These are phyloP conservation scores for Geranium rotundifolium DNA, from an alignment of 345 rosid genomes.

Conservation along the genomic window DNA sequence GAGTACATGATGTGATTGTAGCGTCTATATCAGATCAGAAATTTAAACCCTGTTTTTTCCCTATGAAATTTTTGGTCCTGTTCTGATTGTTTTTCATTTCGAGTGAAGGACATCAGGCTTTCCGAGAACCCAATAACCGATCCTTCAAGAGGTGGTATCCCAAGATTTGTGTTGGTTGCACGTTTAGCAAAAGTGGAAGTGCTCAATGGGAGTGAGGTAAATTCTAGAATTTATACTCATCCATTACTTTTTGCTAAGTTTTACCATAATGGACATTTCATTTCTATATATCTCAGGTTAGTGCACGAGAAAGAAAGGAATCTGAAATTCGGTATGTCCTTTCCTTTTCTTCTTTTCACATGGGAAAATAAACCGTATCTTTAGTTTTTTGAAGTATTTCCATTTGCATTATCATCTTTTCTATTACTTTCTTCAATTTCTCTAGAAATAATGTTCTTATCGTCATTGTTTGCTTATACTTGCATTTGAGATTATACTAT, in stretches of 20 bases:
- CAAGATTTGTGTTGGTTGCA: conserved; percentile 74
- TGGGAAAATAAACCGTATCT: background rate
- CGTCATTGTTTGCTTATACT: background rate
- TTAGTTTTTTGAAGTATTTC: background rate
- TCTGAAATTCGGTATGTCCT: conserved; percentile 77
- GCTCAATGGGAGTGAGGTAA: conserved; percentile 96
- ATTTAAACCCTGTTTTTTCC: background rate
- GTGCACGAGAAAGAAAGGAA: conserved; percentile 80
- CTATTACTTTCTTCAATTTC: background rate
- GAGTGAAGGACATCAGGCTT: conserved; percentile 71
- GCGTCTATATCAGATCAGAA: background rate
- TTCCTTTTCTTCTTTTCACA: background rate
- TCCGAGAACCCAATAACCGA: conserved; percentile 78
- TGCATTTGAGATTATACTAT: background rate
- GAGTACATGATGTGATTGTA: too few species aligned
- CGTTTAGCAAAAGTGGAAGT: conserved; percentile 64
- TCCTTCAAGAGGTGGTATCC: conserved; percentile 63
- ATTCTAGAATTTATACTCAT: background rate
- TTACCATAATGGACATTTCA: conserved; percentile 10
- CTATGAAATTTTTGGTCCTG: background rate
- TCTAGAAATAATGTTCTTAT: background rate
- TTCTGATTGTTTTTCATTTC: conserved; percentile 12
- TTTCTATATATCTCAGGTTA: conserved; percentile 36
- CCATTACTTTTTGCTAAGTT: conserved; percentile 3
- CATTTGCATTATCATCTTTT: background rate